These are phyloP conservation scores for Pyracantha coccinea DNA, from an alignment of 331 rosid species.

Conservation along the genomic window DNA sequence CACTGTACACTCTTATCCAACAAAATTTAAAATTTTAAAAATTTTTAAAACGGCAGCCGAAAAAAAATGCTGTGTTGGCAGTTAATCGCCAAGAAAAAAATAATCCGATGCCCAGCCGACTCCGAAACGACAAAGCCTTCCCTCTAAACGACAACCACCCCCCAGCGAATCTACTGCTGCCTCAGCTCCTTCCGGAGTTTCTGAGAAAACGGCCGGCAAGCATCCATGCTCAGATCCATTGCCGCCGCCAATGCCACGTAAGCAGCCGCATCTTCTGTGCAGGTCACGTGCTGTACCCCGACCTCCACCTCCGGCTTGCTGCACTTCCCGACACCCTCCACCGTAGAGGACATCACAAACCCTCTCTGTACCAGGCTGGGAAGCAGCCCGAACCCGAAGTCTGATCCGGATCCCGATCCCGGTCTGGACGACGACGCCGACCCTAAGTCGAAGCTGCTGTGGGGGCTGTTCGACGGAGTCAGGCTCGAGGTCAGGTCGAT, in stretches of 20 bases:
- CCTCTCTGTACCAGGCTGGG: constrained; percentile 65
- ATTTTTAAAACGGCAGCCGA: not conserved
- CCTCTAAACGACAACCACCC: constrained; percentile 12
- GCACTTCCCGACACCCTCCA: constrained; percentile 63
- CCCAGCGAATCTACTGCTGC: constrained; percentile 8
- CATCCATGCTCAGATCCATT: constrained; percentile 86
- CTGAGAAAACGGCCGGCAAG: constrained; percentile 74
- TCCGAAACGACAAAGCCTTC: constrained; percentile 6
- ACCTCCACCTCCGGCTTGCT: constrained; percentile 82
- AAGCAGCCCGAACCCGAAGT: constrained; percentile 63
- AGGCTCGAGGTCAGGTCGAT: constrained; percentile 43
- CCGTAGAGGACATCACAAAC: constrained; percentile 87
- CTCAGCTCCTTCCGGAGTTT: constrained; percentile 73
- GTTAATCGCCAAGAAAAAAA: not conserved
- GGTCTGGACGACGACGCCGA: constrained; percentile 21
- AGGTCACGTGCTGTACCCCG: constrained; percentile 79
- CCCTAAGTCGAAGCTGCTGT: constrained; percentile 51
- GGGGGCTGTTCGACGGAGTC: constrained; percentile 61
- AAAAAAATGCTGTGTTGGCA: constrained; percentile 11
- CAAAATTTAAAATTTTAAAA: not conserved
- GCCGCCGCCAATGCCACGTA: constrained; percentile 94
- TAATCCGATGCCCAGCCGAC: constrained; percentile 1
- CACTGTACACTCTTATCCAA: constrained; percentile 19
- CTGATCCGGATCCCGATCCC: constrained; percentile 32
- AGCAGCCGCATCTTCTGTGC: constrained; percentile 96